Base-by-base conservation (phyloP, 2,329 filamentous ascomycete species). In the Ophiobolus disseminans region DNA sequence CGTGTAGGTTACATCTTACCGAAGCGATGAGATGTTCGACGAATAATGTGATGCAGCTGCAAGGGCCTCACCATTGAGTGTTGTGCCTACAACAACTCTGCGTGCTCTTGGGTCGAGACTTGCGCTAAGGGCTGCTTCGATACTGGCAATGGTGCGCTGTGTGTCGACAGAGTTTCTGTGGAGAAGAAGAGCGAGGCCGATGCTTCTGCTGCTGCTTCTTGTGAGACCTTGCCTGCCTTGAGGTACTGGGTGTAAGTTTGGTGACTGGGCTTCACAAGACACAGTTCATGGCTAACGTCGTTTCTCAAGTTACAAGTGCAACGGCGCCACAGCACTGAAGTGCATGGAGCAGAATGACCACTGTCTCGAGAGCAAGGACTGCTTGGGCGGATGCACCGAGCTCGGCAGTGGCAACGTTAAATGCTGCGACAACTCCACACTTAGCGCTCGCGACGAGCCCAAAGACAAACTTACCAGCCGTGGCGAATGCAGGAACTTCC, bases 71-170 rank as follows among this genome's bases (percentile, higher is more conserved):
- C 36, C 22, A 37, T 44, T 9, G 6, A 36, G 31, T 16, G 14
- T 11, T 36, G 34, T 23, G n/a, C 9, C 9, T 8, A 26, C 19
- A 32, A 19, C 7, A 16, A 7, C 14, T 19, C 30, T 5, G 20
- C n/a, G 2, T 35, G 32, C 30, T 11, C 40, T 16, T 26, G 11
- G 13, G 36, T 40, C 2, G 48, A 47, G 38, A 19, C 38, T 28
- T 43, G 40, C 31, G 6, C 30, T 3, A 10, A 35, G 21, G 40
- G 40, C 30, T 43, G 40, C 40, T 43, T 43, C 21, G 21, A 35
- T 8, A 34, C 32, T 20, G 20, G 30, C 21, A 11, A 35, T 19
- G 40, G 40, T n/a, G 28, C 40, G 7, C n/a, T 19, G 4, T 43
- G 40, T 11, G 20, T 43, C 3, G 30, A 43, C 21, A 25, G 31